These are phyloP conservation scores for Martiniozyma abietophila DNA, from an alignment of 805 yeast genomes.

Conservation along the genomic window DNA sequence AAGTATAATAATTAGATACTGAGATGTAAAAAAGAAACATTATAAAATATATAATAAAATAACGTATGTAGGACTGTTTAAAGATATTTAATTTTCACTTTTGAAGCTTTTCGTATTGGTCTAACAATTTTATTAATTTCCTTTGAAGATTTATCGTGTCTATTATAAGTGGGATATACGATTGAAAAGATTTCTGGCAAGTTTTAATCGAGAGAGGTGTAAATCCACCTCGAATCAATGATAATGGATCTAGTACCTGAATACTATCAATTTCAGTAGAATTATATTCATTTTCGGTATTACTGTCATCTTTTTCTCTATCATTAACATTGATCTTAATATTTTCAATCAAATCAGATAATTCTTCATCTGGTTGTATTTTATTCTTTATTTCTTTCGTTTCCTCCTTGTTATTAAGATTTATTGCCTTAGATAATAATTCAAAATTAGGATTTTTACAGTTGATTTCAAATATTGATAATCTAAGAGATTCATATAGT, in stretches of 20 bases:
- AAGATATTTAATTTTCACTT: neutral
- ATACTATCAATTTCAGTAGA: neutral
- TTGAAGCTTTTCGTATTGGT: no score
- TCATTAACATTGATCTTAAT: slow-evolving; percentile 9
- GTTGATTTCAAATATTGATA: slow-evolving; percentile 8
- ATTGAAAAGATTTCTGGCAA: slow-evolving; percentile 15
- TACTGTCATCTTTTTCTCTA: slow-evolving; percentile 6
- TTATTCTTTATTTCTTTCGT: slow-evolving; percentile 13
- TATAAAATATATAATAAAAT: neutral
- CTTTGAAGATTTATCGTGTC: no score
- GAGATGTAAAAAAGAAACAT: neutral
- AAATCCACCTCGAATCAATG: slow-evolving; percentile 22
- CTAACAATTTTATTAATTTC: no score
- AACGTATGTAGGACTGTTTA: neutral
- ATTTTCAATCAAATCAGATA: slow-evolving; percentile 3
- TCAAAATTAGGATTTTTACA: neutral
- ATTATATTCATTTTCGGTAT: no score
- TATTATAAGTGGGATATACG: no score
- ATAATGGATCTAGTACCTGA: slow-evolving; percentile 15
- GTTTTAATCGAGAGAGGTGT: slow-evolving; percentile 15
- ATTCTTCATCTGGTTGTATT: slow-evolving; percentile 4
- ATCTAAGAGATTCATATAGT: slow-evolving; percentile 5
- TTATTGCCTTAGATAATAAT: neutral
- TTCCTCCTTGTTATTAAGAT: slow-evolving; percentile 6
- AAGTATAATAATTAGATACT: neutral